Base-by-base conservation (phyloP, 2,329 filamentous ascomycete genomes). In the Colletotrichum kahawae region DNA sequence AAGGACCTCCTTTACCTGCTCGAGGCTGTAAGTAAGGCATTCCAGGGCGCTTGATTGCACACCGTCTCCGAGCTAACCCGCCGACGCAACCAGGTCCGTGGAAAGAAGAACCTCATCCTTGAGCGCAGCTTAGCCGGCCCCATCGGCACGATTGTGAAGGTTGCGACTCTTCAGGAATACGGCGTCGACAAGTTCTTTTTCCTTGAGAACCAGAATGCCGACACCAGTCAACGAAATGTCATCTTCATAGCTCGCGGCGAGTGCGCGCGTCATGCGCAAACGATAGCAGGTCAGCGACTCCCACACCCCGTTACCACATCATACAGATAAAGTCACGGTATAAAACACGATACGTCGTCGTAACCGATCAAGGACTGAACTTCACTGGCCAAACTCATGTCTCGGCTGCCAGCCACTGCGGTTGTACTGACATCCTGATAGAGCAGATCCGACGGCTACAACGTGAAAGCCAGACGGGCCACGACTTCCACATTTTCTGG, bases 141-240 rank as follows among this genome's bases (percentile, higher is more conserved):
- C 34, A 91, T 99, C 79, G 95, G 96, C 75, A 90, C 96, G 75
- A 93, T 99, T 79, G 95, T 98, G 86, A 98, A 98, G 84, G 98
- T 98, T 82, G 96, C 96, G 27, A 96, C 95, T 12, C 90, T 98
- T 18, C 95, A 98, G 82, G 97, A 99, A 82, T 98, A 98, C 87
- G 97, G 97, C 34, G 96, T 99, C 79, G 96, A 98, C 85, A 98
- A 98, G 84, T 95, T 98, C 79, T 99, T 98, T 88, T 94, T 98
- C 82, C 89, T 99, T 62, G 97, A 99, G 85, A 98, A 98, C 85
- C 92, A 94, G 82, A 98, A 99, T 85, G 93, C 95, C 84, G 96
- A 98, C 85, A 94, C 95, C 21, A 97, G 94, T 81, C 97, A 98
- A 86, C 93, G 95, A 82, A 99, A 98, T 88, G 92, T 99, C 77